phyloP scores from a whole-genome alignment of 2,329 filamentous ascomycete genomes.

The Calonectria ilicicola region DNA sequence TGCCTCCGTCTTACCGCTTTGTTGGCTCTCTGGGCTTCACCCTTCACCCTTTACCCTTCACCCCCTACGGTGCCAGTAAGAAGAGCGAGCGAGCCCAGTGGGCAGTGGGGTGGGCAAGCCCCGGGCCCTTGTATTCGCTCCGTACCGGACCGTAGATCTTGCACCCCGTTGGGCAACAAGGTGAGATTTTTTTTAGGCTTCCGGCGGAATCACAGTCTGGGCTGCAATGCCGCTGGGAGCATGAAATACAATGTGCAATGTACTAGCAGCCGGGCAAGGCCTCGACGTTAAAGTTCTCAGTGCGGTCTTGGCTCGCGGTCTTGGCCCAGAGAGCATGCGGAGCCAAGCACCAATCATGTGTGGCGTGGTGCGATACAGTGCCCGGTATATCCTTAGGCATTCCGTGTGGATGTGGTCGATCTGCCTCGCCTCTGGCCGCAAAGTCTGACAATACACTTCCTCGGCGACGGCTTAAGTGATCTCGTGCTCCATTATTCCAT shows the following conservation, averaged over 20 bases:
- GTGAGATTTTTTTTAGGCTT: neutral
- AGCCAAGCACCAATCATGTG: neutral
- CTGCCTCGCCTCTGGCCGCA: neutral
- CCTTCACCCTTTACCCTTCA: neutral
- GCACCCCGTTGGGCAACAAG: neutral
- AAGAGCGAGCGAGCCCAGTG: neutral
- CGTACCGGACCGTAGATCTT: constrained; percentile 4
- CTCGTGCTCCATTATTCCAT: constrained; percentile 14
- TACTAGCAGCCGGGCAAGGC: neutral
- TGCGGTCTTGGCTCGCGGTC: neutral
- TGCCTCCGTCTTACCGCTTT: constrained; percentile 21
- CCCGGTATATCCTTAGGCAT: neutral
- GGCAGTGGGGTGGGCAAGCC: neutral
- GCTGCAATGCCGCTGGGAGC: neutral
- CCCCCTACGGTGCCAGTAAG: neutral
- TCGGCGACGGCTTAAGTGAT: constrained; percentile 12
- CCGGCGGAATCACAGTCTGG: neutral
- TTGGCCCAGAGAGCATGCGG: neutral
- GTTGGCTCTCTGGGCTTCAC: neutral
- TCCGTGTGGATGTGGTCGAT: neutral
- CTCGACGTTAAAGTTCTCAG: neutral
- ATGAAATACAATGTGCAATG: neutral
- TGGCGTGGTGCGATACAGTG: neutral
- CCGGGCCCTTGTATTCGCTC: constrained; percentile 4
- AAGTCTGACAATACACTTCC: constrained; percentile 5